Evolutionary conservation across 139 green algal species (phyloP).

Genomic region (Nannochloris sp.): DNA sequence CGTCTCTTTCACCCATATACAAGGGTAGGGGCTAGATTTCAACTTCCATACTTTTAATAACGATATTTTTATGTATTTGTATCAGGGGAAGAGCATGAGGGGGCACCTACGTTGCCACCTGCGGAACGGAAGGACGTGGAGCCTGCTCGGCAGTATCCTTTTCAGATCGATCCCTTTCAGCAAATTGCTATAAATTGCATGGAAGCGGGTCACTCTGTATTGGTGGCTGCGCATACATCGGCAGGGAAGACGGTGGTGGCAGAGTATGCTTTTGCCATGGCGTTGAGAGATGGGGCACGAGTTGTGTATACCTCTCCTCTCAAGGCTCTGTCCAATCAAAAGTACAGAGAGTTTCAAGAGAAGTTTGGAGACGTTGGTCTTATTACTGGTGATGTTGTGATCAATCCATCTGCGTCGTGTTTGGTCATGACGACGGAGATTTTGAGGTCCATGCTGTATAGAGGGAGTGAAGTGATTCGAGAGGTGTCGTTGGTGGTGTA

Average conservation of each 20-base stretch:
- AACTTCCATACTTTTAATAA: not conserved
- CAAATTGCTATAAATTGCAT: slow-evolving; percentile 56
- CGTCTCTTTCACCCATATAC: not conserved
- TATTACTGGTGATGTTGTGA: slow-evolving; percentile 75
- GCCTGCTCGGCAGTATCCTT: slow-evolving; percentile 40
- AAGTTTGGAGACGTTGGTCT: slow-evolving; percentile 66
- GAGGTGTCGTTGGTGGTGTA: slow-evolving; percentile 53
- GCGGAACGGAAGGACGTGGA: not conserved
- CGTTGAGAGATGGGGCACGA: slow-evolving; percentile 32
- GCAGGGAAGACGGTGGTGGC: slow-evolving; percentile 76
- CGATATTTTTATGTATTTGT: too few species aligned
- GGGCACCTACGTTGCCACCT: not conserved
- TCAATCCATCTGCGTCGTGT: slow-evolving; percentile 67
- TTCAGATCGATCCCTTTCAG: slow-evolving; percentile 77
- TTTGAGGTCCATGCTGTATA: slow-evolving; percentile 74
- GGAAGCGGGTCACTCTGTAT: slow-evolving; percentile 55
- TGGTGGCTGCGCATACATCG: slow-evolving; percentile 76
- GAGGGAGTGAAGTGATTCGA: slow-evolving; percentile 54
- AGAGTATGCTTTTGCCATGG: slow-evolving; percentile 80
- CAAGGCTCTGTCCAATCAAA: slow-evolving; percentile 81
- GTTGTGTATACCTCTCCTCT: slow-evolving; percentile 84
- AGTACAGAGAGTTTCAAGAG: slow-evolving; percentile 71
- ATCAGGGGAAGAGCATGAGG: not conserved
- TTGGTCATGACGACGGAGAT: slow-evolving; percentile 90
- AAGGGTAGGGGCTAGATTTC: not conserved